Percentiles rank a stretch among this genome's conserved stretches.
phyloP scores from a whole-genome alignment of 202 grass and related monocot genomes.

The Hordeum pubiflorum region DNA sequence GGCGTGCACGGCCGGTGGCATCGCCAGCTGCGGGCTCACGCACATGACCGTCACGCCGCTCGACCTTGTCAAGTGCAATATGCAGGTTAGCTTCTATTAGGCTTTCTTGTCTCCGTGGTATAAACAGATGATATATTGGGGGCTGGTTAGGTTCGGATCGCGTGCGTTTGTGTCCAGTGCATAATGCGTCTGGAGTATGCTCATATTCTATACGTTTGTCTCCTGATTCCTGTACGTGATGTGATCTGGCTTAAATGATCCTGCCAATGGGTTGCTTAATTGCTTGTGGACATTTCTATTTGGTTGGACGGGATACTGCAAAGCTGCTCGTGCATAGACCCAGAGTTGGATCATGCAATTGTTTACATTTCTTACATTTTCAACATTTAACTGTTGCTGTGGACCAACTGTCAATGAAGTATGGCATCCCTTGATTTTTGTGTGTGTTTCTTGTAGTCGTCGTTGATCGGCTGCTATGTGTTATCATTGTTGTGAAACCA shows the following conservation, averaged over 20 bases:
- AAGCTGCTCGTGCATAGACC: neutral
- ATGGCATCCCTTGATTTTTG: neutral
- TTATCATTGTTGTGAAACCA: neutral
- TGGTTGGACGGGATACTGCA: neutral
- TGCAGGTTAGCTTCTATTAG: slow-evolving; percentile 38
- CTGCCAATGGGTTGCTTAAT: neutral
- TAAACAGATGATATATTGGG: neutral
- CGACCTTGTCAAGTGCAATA: slow-evolving; percentile 65
- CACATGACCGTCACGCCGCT: slow-evolving; percentile 63
- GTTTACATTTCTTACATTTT: neutral
- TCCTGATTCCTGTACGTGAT: neutral
- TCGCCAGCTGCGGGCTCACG: slow-evolving; percentile 54
- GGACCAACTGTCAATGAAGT: neutral
- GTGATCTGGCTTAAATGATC: neutral
- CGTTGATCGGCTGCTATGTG: neutral
- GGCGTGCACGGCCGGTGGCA: slow-evolving; percentile 45
- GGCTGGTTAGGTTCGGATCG: neutral
- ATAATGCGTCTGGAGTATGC: neutral
- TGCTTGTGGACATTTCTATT: neutral
- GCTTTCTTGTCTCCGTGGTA: neutral
- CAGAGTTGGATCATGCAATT: neutral
- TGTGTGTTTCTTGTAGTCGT: neutral
- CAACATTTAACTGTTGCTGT: neutral
- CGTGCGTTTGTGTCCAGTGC: neutral
- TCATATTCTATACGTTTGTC: neutral